Base-by-base conservation (phyloP, 2,329 filamentous ascomycete species). In the Talaromyces sp. region DNA sequence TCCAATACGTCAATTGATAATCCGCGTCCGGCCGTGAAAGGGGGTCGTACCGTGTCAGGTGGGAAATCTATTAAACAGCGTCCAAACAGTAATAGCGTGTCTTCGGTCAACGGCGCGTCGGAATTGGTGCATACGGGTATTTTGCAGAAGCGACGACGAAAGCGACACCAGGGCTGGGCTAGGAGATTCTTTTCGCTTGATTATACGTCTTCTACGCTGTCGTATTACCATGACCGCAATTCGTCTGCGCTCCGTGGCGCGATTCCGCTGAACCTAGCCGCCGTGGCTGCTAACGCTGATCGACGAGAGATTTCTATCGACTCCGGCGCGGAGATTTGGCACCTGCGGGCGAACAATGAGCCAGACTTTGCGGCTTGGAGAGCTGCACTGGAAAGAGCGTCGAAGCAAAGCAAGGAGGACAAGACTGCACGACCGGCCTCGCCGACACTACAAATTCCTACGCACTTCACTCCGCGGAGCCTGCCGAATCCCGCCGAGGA, bases 251-350 rank as follows among this genome's bases (percentile, higher is more conserved):
- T 99, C 50, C 88, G 95, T 66, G 95, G 95, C 19, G 93, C 95
- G 8, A 95, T 99, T 61, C 95, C 95, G 0, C 84, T 99, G 9
- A 95, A 92, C 31, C 81, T 99, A 61, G 95, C 95, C 17, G 95
- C 92, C 4, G 90, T 99, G 66, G 91, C 93, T 3, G 92, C 92
- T 8, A 93, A 97, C 74, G 92, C 95, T 75, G 88, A 91, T 72
- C 88, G 91, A 43, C 87, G 93, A 68, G 94, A 98, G 77, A 97
- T 99, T 62, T 96, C 90, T 49, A 95, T 99, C 65, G 95, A 99
- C 75, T 98, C 95, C 0, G 95, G 95, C 1, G 93, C 95, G 2
- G 95, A 99, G 77, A 88, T 99, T 31, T 99, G 95, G 95, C 95
- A 98, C 79, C 82, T 99, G 35, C 89, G 89, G 72, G 92, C 95